Evolutionary conservation across 2,329 filamentous ascomycete genomes (phyloP).

Genomic region (Penicillium rolfsii): DNA sequence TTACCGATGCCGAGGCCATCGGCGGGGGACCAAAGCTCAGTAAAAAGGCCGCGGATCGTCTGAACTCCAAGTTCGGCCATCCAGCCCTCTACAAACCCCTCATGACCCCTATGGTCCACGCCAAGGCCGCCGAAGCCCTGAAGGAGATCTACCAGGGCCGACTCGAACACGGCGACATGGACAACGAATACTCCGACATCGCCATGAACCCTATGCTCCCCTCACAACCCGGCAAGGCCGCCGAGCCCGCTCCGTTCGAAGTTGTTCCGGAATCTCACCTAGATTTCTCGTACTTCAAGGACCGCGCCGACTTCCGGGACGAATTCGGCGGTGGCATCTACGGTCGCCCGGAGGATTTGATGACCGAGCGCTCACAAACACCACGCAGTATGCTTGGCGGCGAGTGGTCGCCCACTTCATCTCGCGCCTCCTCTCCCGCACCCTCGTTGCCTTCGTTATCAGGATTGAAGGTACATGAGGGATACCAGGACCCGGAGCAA

Average conservation of each 20-base stretch:
- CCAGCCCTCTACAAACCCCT: constrained; percentile 86
- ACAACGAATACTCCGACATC: constrained; percentile 69
- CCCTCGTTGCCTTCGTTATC: constrained; percentile 41
- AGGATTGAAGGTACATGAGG: constrained; percentile 32
- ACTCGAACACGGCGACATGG: constrained; percentile 56
- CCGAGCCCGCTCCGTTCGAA: constrained; percentile 74
- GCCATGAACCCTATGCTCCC: constrained; percentile 76
- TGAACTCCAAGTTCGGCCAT: constrained; percentile 78
- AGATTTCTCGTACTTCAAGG: constrained; percentile 91
- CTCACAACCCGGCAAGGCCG: constrained; percentile 59
- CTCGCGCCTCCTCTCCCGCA: constrained; percentile 46
- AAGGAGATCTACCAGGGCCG: constrained; percentile 85
- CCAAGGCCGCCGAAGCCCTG: constrained; percentile 83
- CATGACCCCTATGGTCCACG: constrained; percentile 93
- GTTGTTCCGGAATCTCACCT: constrained; percentile 83
- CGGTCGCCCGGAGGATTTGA: constrained; percentile 50
- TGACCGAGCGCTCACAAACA: constrained; percentile 50
- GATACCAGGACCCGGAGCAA: constrained; percentile 28
- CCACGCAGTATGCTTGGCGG: constrained; percentile 42
- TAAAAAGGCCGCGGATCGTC: constrained; percentile 60
- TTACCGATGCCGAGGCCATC: constrained; percentile 54
- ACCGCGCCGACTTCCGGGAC: constrained; percentile 82
- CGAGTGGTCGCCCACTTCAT: constrained; percentile 45
- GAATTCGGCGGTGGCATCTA: constrained; percentile 76
- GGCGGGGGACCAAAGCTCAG: constrained; percentile 37